Conservation (phyloP, 164 flowering plant genomes). For the Tetracentron sinense region DNA sequence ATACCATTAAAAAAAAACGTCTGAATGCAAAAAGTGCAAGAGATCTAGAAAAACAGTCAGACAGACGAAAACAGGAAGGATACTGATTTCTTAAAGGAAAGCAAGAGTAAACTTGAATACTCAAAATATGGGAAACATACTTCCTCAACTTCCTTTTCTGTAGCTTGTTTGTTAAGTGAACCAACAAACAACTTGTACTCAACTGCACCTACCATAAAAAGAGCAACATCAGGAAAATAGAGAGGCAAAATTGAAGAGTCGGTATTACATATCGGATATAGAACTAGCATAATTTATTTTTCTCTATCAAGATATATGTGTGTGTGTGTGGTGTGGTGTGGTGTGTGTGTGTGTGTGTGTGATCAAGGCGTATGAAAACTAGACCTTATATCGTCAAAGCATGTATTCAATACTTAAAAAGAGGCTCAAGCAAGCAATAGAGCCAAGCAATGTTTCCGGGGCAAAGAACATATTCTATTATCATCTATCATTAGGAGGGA, state of each 20-base stretch:
- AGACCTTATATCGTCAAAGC: too few species aligned
- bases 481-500: background rate
- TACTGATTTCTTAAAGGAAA: background rate
- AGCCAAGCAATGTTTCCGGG: too few species aligned
- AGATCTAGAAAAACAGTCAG: background rate
- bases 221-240: slow-evolving; percentile 2
- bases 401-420: too few species aligned
- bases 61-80: background rate
- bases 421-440: too few species aligned
- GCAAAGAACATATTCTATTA: background rate
- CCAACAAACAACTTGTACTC: slow-evolving; percentile 95
- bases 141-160: slow-evolving; percentile 87
- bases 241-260: background rate
- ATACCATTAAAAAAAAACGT: slow-evolving; percentile 1
- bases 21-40: background rate
- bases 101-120: background rate
- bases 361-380: too few species aligned
- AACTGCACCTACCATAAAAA: slow-evolving; percentile 56
- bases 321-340: too few species aligned
- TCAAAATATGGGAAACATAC: slow-evolving; percentile 31
- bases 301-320: too few species aligned
- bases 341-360: too few species aligned
- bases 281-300: background rate
- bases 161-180: slow-evolving; percentile 83
- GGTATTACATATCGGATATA: background rate